Evolutionary conservation across 129 eudicot genomes (phyloP).

Genomic region (Pseudognaphalium luteoalbum): DNA sequence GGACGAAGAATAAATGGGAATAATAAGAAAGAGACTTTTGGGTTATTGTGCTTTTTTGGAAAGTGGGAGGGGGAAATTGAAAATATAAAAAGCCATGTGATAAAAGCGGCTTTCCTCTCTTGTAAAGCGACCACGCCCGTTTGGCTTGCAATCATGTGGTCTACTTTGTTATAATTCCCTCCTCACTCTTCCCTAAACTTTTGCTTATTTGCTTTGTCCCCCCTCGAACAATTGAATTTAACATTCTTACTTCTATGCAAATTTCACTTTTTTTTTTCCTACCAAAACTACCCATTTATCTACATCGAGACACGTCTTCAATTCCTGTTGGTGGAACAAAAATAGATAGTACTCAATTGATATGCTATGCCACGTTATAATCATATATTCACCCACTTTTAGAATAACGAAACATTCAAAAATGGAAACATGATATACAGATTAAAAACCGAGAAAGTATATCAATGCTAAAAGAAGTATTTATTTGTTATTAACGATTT

Average conservation of each 20-base stretch:
- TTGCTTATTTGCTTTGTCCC: conserved; percentile 33
- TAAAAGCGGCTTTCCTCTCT: conserved; percentile 61
- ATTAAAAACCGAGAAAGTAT: too few relatives aligned
- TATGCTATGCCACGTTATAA: not conserved
- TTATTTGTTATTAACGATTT: too few relatives aligned
- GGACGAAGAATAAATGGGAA: conserved; percentile 22
- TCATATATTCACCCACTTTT: too few relatives aligned
- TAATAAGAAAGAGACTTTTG: conserved; percentile 32
- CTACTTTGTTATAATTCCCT: conserved; percentile 62
- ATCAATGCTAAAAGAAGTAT: too few relatives aligned
- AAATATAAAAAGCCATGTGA: conserved; percentile 60
- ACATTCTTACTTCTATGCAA: conserved; percentile 22
- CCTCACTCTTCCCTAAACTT: conserved; percentile 42
- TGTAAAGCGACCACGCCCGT: conserved; percentile 91
- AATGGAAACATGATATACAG: too few relatives aligned
- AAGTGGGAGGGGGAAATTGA: conserved; percentile 37
- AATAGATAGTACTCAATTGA: not conserved
- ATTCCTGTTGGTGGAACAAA: conserved; percentile 13
- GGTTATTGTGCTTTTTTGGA: conserved; percentile 38
- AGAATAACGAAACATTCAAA: too few relatives aligned
- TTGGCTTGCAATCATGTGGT: conserved; percentile 78
- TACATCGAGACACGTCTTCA: conserved; percentile 16
- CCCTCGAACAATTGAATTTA: conserved; percentile 21
- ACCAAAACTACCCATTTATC: conserved; percentile 17
- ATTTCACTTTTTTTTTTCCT: not conserved